Evolutionary conservation across 768 basidiomycete genomes (phyloP).

Genomic region (Collybiopsis confluens): DNA sequence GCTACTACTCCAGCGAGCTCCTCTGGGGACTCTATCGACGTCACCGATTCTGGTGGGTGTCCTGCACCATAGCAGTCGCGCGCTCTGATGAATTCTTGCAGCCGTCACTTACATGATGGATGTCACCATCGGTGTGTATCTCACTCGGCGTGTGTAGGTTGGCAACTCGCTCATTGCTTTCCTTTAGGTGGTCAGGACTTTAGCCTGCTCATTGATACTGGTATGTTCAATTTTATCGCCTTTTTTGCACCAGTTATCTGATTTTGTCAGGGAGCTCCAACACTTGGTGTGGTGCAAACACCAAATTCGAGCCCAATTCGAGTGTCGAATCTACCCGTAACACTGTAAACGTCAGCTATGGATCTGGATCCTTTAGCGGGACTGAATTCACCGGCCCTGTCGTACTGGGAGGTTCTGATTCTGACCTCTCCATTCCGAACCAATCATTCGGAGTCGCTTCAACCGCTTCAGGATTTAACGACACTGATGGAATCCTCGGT

Average conservation of each 20-base stretch:
- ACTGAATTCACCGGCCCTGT: slow-evolving; percentile 36
- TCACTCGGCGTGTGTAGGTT: slow-evolving; percentile 25
- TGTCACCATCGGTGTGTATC: slow-evolving; percentile 51
- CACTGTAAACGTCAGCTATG: slow-evolving; percentile 46
- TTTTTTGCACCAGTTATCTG: neutral
- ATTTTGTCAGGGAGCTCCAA: slow-evolving; percentile 35
- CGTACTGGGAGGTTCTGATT: neutral
- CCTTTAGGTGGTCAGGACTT: slow-evolving; percentile 1
- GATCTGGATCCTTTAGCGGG: slow-evolving; percentile 50
- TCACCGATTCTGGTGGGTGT: slow-evolving; percentile 45
- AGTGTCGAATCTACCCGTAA: slow-evolving; percentile 7
- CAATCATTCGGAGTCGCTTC: slow-evolving; percentile 47
- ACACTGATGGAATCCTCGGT: slow-evolving; percentile 52
- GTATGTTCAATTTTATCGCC: neutral
- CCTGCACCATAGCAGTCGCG: neutral
- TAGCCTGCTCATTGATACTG: slow-evolving; percentile 1
- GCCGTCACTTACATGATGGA: slow-evolving; percentile 51
- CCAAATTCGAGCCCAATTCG: slow-evolving; percentile 30
- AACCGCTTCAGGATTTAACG: slow-evolving; percentile 37
- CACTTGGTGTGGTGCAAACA: slow-evolving; percentile 55
- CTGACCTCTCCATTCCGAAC: slow-evolving; percentile 35
- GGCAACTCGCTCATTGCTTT: slow-evolving; percentile 57
- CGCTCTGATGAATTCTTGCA: slow-evolving; percentile 10
- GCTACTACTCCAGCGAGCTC: slow-evolving; percentile 8
- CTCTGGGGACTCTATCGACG: slow-evolving; percentile 40